Evolutionary conservation across 208 protist species (phyloP), one percentile per base, ranked within the genome.

Genomic region (Trichomonas gallinae): DNA sequence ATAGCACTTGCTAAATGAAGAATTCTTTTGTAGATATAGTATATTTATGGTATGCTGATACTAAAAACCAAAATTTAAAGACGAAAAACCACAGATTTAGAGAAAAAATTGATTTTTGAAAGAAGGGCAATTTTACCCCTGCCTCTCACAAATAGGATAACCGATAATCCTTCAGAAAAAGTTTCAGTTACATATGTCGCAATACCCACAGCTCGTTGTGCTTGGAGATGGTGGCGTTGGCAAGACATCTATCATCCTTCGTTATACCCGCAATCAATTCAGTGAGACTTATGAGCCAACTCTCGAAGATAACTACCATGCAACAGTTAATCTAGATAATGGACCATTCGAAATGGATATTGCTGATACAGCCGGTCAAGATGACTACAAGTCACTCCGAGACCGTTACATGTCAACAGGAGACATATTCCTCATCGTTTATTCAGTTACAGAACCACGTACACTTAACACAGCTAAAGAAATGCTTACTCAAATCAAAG

Each of bases 201-300:
- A 93, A 38, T 26, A 51, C 15, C 87, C 87, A 44, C 63, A 96
- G 34, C 46, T 96, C 26, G 98, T 98, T 45, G 97, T 98, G 36
- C 96, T 98, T 34, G 98, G 98, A 82, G 97, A 97, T 45, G 98
- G 98, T 97, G 98, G 98, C 97, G 98, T 98, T 63, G 98, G 98
- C 38, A 98, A 98, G 96, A 98, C 97, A 15, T 97, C 98, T 49
- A 96, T 98, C 13, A 98, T 97, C 0, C 98, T 98, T 48, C 97
- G 97, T 82, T 97, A 98, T 26, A 97, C 98, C 3, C 96, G 97
- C 0, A 97, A 98, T 38, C 49, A 98, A 36, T 98, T 98, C 96
- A 40, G 98, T 4, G 97, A 98, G 36, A 97, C 98, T 91, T 98
- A 98, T 63, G 98, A 98, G 58, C 97, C 98, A 8, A 98, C 98